Evolutionary conservation across 2,329 filamentous ascomycete species (phyloP).

Genomic region (Grosmannia huntii): DNA sequence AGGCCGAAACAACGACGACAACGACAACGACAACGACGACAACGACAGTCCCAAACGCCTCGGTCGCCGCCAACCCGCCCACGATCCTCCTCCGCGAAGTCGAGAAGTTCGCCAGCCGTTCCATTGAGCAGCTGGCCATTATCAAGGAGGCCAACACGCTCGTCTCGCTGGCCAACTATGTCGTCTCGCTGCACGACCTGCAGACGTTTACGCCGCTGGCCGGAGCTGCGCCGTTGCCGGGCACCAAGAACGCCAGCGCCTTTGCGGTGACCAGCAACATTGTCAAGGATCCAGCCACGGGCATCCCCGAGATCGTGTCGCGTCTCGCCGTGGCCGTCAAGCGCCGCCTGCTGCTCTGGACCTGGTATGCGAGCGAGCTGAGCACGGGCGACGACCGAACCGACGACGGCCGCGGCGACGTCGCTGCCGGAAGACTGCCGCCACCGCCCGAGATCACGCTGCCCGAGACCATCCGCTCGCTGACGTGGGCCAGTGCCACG

Average conservation of each 20-base stretch:
- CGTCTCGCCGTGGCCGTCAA: conserved; percentile 87
- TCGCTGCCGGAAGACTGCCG: conserved; percentile 16
- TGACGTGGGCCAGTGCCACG: conserved; percentile 84
- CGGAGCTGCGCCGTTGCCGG: conserved; percentile 53
- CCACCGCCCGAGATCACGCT: conserved; percentile 67
- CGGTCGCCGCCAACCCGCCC: conserved; percentile 23
- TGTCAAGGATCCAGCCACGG: conserved; percentile 73
- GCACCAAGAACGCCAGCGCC: conserved; percentile 76
- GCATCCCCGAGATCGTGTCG: conserved; percentile 86
- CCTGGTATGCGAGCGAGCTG: conserved; percentile 91
- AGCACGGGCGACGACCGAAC: conserved; percentile 18
- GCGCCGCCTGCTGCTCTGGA: conserved; percentile 79
- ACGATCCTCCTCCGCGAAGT: conserved; percentile 83
- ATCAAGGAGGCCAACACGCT: conserved; percentile 92
- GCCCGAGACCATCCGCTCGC: conserved; percentile 69
- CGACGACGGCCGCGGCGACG: background rate
- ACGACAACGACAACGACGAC: conserved; percentile 10
- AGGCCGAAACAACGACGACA: conserved; percentile 27
- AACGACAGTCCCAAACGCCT: background rate
- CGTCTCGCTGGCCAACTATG: conserved; percentile 79
- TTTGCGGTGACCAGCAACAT: conserved; percentile 96
- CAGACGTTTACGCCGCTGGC: conserved; percentile 64
- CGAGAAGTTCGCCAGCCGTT: conserved; percentile 82
- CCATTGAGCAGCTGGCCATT: conserved; percentile 85
- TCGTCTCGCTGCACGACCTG: conserved; percentile 81